A percentile compares a stretch with the other conserved stretches of the same genome.
Evolutionary conservation across 495 filamentous ascomycete species (phyloP).

Genomic region (Endocarpon pusillum): DNA sequence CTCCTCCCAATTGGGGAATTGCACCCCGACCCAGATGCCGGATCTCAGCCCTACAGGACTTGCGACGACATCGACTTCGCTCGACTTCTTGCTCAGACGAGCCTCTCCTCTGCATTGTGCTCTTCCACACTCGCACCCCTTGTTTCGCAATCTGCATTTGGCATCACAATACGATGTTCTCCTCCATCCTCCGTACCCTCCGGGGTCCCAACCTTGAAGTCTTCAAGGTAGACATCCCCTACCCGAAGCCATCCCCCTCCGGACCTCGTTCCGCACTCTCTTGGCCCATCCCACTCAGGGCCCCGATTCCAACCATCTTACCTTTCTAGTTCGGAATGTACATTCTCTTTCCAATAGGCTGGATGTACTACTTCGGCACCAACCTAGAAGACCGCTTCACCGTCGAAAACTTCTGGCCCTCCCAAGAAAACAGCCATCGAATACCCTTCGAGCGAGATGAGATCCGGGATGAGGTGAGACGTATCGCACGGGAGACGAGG

Average conservation of each 20-base stretch:
- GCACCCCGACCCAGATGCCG: no score
- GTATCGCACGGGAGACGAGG: conserved; percentile 45
- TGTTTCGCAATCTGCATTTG: no score
- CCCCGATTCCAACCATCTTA: conserved; percentile 1
- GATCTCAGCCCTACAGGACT: conserved; percentile 16
- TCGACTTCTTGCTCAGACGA: no score
- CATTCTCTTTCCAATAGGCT: conserved; percentile 93
- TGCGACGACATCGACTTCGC: no score
- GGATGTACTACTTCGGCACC: conserved; percentile 99
- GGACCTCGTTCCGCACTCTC: conserved; percentile 3
- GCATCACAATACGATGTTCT: no score
- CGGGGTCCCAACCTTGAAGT: conserved; percentile 85
- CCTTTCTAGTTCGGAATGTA: conserved; percentile 76
- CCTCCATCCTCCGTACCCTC: conserved; percentile 26
- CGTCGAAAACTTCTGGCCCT: conserved; percentile 89
- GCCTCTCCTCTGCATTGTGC: no score
- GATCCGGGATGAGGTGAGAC: conserved; percentile 57
- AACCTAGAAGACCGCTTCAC: conserved; percentile 87
- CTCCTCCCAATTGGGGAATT: no score
- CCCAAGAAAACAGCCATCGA: conserved; percentile 63
- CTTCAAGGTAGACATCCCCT: conserved; percentile 53
- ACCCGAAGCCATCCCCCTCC: not conserved
- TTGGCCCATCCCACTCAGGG: not conserved
- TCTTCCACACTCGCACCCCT: no score
- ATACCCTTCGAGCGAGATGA: conserved; percentile 84